These are phyloP conservation scores for Harringtonia aguacate DNA, from an alignment of 2,329 filamentous ascomycete genomes.

Conservation along the genomic window DNA sequence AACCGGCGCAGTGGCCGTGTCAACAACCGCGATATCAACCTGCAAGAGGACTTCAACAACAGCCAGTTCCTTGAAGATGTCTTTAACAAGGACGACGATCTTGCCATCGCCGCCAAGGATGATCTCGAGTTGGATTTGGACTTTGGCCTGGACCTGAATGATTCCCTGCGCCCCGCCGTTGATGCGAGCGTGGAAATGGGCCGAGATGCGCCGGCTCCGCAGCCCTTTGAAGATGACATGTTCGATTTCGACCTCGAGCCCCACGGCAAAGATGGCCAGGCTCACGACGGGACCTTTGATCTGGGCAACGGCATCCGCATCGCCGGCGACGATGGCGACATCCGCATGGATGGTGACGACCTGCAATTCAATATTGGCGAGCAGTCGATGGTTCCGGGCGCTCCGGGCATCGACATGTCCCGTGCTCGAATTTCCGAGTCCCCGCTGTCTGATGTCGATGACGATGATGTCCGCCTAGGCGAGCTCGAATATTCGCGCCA, in stretches of 20 bases:
- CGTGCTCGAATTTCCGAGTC: constrained; percentile 58
- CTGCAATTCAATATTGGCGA: constrained; percentile 54
- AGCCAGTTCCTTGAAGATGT: constrained; percentile 73
- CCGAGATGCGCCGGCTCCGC: constrained; percentile 66
- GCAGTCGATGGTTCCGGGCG: constrained; percentile 44
- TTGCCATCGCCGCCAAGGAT: constrained; percentile 43
- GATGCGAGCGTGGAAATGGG: constrained; percentile 75
- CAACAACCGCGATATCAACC: constrained; percentile 54
- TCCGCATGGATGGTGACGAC: constrained; percentile 50
- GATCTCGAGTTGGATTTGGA: constrained; percentile 66
- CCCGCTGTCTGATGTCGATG: constrained; percentile 59
- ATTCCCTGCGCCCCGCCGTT: constrained; percentile 34
- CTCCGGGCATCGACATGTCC: constrained; percentile 33
- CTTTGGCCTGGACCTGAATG: constrained; percentile 63
- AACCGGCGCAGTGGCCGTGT: constrained; percentile 40
- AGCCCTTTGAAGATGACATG: constrained; percentile 57
- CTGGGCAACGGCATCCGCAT: constrained; percentile 48
- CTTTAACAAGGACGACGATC: constrained; percentile 46
- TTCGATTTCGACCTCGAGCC: constrained; percentile 51
- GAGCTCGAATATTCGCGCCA: constrained; percentile 44
- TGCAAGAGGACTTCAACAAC: constrained; percentile 58
- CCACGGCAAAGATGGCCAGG: constrained; percentile 44
- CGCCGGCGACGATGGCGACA: constrained; percentile 53
- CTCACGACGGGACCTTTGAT: constrained; percentile 43
- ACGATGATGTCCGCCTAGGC: constrained; percentile 47